Percentiles rank a stretch among this genome's conserved stretches.
These are phyloP conservation scores for Aspergillus versicolor DNA, from an alignment of 2,329 filamentous ascomycete genomes.

Conservation along the genomic window DNA sequence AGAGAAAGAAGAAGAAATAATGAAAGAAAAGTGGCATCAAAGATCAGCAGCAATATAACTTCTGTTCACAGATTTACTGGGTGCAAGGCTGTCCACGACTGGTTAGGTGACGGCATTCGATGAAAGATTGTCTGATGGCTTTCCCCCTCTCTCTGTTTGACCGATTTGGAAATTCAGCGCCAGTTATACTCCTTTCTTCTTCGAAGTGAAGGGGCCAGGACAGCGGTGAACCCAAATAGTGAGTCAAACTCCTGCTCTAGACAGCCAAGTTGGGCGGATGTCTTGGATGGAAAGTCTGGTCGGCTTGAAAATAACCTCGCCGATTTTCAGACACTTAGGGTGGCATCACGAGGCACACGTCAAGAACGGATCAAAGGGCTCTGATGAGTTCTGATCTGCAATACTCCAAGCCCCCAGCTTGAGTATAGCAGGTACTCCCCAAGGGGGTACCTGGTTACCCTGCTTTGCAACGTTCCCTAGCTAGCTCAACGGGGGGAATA, in stretches of 20 bases:
- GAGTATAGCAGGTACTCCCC: slow-evolving; percentile 20
- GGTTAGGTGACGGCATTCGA: slow-evolving; percentile 23
- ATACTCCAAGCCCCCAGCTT: slow-evolving; percentile 16
- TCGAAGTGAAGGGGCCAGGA: slow-evolving; percentile 17
- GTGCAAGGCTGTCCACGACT: slow-evolving; percentile 15
- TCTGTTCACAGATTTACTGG: slow-evolving; percentile 26
- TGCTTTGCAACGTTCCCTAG: slow-evolving; percentile 14
- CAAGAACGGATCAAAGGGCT: slow-evolving; percentile 14
- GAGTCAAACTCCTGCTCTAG: slow-evolving; percentile 15
- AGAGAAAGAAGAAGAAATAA: slow-evolving; percentile 3
- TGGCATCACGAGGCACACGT: slow-evolving; percentile 22
- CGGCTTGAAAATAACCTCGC: slow-evolving; percentile 19
- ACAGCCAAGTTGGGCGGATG: slow-evolving; percentile 20
- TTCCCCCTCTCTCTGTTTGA: slow-evolving; percentile 20
- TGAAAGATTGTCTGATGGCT: slow-evolving; percentile 14
- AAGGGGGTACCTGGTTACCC: slow-evolving; percentile 3
- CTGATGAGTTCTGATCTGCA: slow-evolving; percentile 21
- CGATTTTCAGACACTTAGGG: slow-evolving; percentile 18
- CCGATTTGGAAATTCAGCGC: slow-evolving; percentile 8
- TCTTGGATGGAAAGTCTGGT: slow-evolving; percentile 23
- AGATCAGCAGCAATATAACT: slow-evolving; percentile 17
- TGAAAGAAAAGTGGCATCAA: slow-evolving; percentile 11
- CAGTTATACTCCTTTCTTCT: slow-evolving; percentile 8
- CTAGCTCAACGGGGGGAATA: slow-evolving; percentile 5
- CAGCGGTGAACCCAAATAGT: slow-evolving; percentile 23